phyloP scores from a whole-genome alignment of 2,329 filamentous ascomycete species.

The Talaromyces sp. region DNA sequence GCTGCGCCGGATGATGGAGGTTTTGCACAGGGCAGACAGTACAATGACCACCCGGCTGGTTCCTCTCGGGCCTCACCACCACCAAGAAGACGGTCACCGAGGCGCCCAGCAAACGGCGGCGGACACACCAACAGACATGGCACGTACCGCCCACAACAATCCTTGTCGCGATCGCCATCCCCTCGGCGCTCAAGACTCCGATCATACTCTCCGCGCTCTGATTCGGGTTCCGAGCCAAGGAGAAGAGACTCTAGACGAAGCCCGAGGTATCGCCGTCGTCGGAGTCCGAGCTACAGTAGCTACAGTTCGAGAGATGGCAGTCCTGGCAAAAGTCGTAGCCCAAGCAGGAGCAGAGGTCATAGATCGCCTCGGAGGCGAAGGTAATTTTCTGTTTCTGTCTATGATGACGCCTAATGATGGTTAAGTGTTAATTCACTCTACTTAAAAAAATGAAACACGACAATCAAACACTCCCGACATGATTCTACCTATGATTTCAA shows the following conservation, averaged over 20 bases:
- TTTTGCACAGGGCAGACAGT: conserved; percentile 27
- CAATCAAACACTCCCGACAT: not conserved
- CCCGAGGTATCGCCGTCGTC: conserved; percentile 40
- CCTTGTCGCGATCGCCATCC: conserved; percentile 46
- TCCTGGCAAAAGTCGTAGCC: conserved; percentile 49
- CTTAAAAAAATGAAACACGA: not conserved
- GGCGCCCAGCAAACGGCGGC: conserved; percentile 34
- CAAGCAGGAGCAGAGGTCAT: conserved; percentile 15
- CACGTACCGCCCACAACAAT: conserved; percentile 57
- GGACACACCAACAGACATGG: conserved; percentile 46
- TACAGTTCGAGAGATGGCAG: conserved; percentile 58
- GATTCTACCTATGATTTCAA: not conserved
- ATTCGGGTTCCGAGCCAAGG: conserved; percentile 38
- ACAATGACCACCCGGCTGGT: conserved; percentile 14
- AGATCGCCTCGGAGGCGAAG: conserved; percentile 5
- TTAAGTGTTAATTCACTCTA: not conserved
- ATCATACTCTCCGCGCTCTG: conserved; percentile 33
- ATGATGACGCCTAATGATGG: not conserved
- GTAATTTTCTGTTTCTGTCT: not conserved
- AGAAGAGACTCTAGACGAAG: conserved; percentile 32
- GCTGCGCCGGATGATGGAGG: conserved; percentile 57
- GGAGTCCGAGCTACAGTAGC: conserved; percentile 60
- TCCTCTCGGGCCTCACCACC: conserved; percentile 21
- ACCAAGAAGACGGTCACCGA: conserved; percentile 29
- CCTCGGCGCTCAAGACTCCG: conserved; percentile 33